Conservation (phyloP, 2,329 filamentous ascomycete genomes). For the Epicoccum sorghinum region DNA sequence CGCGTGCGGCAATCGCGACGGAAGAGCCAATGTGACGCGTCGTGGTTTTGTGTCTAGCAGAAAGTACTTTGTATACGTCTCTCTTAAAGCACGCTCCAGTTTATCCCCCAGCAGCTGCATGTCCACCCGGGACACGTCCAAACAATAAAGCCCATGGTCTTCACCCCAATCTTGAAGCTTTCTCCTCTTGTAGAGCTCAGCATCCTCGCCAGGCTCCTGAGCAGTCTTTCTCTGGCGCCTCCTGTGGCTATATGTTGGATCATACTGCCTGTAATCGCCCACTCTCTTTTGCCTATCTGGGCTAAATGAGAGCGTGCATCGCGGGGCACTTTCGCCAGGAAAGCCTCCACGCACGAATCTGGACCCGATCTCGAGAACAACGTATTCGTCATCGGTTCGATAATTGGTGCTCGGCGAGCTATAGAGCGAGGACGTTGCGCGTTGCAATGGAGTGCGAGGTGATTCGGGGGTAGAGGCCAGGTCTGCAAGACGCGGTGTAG, state of each 20-base stretch:
- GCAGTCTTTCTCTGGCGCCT: constrained; percentile 56
- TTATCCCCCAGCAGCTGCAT: constrained; percentile 83
- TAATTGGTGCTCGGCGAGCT: constrained; percentile 64
- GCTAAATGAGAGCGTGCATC: constrained; percentile 73
- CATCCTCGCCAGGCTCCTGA: constrained; percentile 65
- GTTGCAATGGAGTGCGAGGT: constrained; percentile 58
- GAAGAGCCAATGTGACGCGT: constrained; percentile 75
- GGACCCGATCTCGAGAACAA: constrained; percentile 81
- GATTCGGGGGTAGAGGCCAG: constrained; percentile 44
- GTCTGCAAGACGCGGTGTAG: constrained; percentile 43
- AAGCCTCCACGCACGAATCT: constrained; percentile 83
- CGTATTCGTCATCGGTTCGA: constrained; percentile 76
- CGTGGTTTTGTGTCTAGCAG: constrained; percentile 76
- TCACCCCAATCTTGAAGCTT: constrained; percentile 64
- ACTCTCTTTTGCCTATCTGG: constrained; percentile 77
- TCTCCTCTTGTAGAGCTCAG: constrained; percentile 72
- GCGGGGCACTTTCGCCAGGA: constrained; percentile 77
- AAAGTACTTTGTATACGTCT: constrained; percentile 79
- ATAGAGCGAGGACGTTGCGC: constrained; percentile 63
- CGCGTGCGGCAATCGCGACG: constrained; percentile 77
- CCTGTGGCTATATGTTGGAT: constrained; percentile 58
- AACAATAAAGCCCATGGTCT: constrained; percentile 76
- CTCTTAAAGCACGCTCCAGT: constrained; percentile 80
- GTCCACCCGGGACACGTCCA: constrained; percentile 75
- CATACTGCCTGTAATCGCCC: constrained; percentile 81